Evolutionary conservation across 176 grass and related monocot genomes (phyloP).

Genomic region (Oryza punctata): DNA sequence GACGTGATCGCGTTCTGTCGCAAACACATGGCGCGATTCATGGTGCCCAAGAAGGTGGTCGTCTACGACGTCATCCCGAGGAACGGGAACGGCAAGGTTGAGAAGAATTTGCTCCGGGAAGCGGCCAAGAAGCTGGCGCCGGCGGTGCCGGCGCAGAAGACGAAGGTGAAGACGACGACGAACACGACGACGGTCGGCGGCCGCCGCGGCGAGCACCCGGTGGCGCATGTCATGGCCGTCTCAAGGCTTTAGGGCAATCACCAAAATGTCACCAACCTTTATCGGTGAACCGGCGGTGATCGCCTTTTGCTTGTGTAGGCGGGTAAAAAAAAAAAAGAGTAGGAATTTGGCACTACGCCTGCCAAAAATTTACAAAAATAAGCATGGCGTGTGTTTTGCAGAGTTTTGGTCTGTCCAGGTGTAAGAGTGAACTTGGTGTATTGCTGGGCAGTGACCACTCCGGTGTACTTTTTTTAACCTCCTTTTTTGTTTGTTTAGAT

Average conservation of each 20-base stretch:
- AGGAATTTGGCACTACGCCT: constrained; percentile 24
- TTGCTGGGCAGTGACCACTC: not conserved
- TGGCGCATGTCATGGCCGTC: constrained; percentile 52
- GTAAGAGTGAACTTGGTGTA: not conserved
- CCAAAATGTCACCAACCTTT: not conserved
- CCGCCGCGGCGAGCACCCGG: constrained; percentile 33
- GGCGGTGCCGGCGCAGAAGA: constrained; percentile 29
- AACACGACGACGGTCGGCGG: constrained; percentile 29
- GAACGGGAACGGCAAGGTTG: constrained; percentile 63
- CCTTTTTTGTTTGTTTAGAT: not conserved
- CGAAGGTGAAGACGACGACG: constrained; percentile 30
- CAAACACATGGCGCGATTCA: constrained; percentile 52
- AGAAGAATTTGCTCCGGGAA: constrained; percentile 61
- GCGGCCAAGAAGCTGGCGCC: constrained; percentile 18
- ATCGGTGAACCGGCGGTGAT: not conserved
- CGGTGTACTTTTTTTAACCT: not conserved
- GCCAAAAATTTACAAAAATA: constrained; percentile 40
- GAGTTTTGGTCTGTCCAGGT: not conserved
- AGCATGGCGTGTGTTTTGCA: not conserved
- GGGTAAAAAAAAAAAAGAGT: constrained; percentile 3
- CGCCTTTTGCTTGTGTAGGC: not conserved
- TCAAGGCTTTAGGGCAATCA: constrained; percentile 52
- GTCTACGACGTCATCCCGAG: constrained; percentile 45
- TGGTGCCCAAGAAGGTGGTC: constrained; percentile 72
- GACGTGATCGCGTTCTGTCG: constrained; percentile 55